Evolutionary conservation across 2,329 filamentous ascomycete species (phyloP).

Genomic region (Pseudogymnoascus sp.): DNA sequence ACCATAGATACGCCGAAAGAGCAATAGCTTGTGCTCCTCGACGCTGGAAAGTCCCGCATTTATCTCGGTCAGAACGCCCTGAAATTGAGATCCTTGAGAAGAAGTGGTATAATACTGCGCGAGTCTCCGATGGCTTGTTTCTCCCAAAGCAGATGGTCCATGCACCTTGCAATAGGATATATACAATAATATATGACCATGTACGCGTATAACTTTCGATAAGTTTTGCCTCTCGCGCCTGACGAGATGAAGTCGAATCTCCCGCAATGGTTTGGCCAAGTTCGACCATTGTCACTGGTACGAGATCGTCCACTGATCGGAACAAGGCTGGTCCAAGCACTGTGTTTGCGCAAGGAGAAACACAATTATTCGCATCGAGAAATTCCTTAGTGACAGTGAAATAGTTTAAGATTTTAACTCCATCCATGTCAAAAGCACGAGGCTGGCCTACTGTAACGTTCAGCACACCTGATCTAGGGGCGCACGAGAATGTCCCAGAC

Average conservation of each 20-base stretch:
- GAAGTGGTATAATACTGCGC: neutral
- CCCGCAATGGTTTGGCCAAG: neutral
- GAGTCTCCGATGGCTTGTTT: neutral
- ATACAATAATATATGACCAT: neutral
- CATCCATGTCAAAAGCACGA: neutral
- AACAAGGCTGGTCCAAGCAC: neutral
- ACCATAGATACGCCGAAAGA: neutral
- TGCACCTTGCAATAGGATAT: neutral
- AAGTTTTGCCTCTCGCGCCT: neutral
- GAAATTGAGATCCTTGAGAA: neutral
- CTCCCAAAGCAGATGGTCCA: conserved; percentile 2
- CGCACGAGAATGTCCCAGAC: neutral
- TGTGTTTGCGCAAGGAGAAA: neutral
- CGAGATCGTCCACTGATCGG: neutral
- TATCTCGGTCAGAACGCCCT: neutral
- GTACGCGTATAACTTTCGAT: neutral
- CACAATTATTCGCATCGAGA: neutral
- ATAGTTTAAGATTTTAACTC: neutral
- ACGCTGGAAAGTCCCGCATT: neutral
- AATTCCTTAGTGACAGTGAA: neutral
- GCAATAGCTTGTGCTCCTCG: neutral
- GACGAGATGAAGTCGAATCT: neutral
- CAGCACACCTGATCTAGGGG: neutral
- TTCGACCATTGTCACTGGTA: neutral
- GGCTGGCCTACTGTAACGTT: neutral